Evolutionary conservation across 345 rosid species (phyloP).

Genomic region (Salix caprea): DNA sequence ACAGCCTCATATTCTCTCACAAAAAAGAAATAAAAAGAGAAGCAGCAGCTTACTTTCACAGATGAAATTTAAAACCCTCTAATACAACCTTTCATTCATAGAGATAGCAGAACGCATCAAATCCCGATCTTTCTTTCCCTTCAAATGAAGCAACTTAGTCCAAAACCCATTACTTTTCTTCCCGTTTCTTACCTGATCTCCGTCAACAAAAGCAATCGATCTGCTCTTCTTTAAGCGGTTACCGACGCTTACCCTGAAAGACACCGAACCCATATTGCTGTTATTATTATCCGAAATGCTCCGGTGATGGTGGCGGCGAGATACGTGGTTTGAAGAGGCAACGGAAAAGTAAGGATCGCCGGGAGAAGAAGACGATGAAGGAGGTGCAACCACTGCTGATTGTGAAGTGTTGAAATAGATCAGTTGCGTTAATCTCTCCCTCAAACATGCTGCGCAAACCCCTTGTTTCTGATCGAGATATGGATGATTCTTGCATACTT

Average conservation of each 20-base stretch:
- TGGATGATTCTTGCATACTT: conserved; percentile 34
- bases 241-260: conserved; percentile 35
- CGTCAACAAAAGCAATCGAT: conserved; percentile 48
- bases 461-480: conserved; percentile 28
- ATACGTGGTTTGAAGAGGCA: conserved; percentile 12
- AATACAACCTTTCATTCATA: conserved; percentile 6
- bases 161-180: conserved; percentile 61
- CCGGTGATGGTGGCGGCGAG: conserved; percentile 33
- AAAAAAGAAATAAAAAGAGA: neutral
- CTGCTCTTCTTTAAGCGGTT: conserved; percentile 69
- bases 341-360: neutral
- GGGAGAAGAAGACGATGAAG: conserved; percentile 6
- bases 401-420: neutral
- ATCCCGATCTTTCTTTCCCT: conserved; percentile 37
- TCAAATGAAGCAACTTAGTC: conserved; percentile 54
- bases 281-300: conserved; percentile 23
- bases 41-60: neutral
- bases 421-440: conserved; percentile 31
- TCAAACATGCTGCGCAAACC: conserved; percentile 42
- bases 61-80: neutral
- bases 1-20: neutral
- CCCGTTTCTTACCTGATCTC: conserved; percentile 19
- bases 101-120: conserved; percentile 19
- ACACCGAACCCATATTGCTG: conserved; percentile 28
- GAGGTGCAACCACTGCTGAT: neutral